phyloP scores from a whole-genome alignment of 2,329 filamentous ascomycete genomes.

The Hymenoscyphus infarciens region DNA sequence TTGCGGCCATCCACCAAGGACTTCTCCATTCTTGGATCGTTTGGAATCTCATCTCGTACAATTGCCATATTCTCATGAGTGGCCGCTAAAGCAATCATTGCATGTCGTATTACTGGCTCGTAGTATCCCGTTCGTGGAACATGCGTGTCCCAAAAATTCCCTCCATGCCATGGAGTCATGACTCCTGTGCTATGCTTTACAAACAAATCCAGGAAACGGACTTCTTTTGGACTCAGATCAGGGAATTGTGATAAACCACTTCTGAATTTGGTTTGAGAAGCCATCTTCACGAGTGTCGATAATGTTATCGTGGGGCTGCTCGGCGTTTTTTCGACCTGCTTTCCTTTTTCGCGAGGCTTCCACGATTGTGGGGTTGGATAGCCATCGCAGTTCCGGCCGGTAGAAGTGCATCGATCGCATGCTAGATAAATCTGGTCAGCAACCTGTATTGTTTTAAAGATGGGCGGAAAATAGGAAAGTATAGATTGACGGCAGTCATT shows the following conservation, averaged over 20 bases:
- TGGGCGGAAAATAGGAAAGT: too few relatives aligned
- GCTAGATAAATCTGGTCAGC: too few relatives aligned
- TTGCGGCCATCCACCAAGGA: conserved; percentile 3
- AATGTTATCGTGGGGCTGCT: too few relatives aligned
- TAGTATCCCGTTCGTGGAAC: conserved; percentile 45
- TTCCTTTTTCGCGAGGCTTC: too few relatives aligned
- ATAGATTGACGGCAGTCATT: conserved; percentile 29
- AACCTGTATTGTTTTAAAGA: too few relatives aligned
- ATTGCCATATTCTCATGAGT: conserved; percentile 36
- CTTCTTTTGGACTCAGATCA: conserved; percentile 6
- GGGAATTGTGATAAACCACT: too few relatives aligned
- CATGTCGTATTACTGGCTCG: conserved; percentile 47
- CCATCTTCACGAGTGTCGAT: too few relatives aligned
- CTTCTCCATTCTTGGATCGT: conserved; percentile 11
- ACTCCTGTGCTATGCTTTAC: conserved; percentile 38
- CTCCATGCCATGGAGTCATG: conserved; percentile 43
- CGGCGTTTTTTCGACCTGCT: too few relatives aligned
- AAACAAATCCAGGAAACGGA: conserved; percentile 36
- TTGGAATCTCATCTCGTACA: conserved; percentile 3
- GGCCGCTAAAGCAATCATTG: conserved; percentile 48
- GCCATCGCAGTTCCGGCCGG: too few relatives aligned
- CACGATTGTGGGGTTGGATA: too few relatives aligned
- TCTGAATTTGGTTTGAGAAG: too few relatives aligned
- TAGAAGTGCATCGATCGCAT: too few relatives aligned
- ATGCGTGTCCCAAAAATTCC: conserved; percentile 43